These are phyloP conservation scores for Penicillium manginii DNA, from an alignment of 495 filamentous ascomycete genomes.

Conservation along the genomic window DNA sequence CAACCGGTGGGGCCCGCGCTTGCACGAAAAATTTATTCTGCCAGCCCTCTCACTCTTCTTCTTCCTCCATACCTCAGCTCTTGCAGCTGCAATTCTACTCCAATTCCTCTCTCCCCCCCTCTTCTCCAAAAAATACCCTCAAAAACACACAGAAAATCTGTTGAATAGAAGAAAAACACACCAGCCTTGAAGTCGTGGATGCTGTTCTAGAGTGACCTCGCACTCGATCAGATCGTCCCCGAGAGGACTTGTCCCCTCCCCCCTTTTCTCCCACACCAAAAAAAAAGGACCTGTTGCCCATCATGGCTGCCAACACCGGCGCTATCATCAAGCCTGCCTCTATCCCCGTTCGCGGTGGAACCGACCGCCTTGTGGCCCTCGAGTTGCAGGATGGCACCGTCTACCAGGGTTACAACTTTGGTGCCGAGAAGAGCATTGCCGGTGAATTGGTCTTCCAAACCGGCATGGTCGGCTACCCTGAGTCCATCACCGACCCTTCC, in stretches of 20 bases:
- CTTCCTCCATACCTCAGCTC: conserved; percentile 29
- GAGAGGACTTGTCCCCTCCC: conserved; percentile 51
- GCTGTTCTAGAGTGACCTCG: conserved; percentile 48
- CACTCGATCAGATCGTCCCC: conserved; percentile 41
- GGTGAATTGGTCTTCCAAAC: conserved; percentile 99
- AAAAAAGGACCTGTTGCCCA: conserved; percentile 36
- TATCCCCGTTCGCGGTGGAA: conserved; percentile 44
- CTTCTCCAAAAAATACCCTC: neutral
- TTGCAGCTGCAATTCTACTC: conserved; percentile 26
- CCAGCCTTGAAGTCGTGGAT: conserved; percentile 42
- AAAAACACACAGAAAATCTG: conserved; percentile 2
- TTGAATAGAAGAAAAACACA: conserved; percentile 6
- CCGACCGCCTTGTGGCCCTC: conserved; percentile 69
- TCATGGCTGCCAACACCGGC: conserved; percentile 39
- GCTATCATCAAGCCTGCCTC: conserved; percentile 55
- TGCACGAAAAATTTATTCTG: conserved; percentile 33
- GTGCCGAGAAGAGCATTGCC: conserved; percentile 85
- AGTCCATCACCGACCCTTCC: conserved; percentile 91
- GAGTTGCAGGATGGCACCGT: conserved; percentile 88
- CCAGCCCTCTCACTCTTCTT: conserved; percentile 21
- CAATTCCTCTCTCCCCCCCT: neutral
- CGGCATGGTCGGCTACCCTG: conserved; percentile 98
- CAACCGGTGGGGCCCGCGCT: conserved; percentile 20
- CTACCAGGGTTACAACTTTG: conserved; percentile 94
- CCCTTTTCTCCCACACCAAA: conserved; percentile 35